Base-by-base conservation (phyloP, 352 stramenopile genomes). In the Globisporangium nunn region DNA sequence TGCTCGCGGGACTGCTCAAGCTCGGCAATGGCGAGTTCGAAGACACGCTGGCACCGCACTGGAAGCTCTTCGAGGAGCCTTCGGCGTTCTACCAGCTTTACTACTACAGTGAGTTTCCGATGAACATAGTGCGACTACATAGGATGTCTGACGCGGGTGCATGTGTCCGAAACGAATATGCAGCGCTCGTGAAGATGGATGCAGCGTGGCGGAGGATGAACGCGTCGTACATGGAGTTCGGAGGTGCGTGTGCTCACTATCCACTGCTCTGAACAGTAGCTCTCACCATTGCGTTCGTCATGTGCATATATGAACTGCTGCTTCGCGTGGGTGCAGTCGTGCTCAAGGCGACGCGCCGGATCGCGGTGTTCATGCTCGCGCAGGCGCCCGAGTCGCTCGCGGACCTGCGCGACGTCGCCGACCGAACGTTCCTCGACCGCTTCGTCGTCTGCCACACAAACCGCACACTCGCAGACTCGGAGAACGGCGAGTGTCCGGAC, bases 211-310 rank as follows among this genome's bases (percentile, higher is more conserved):
- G 87, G 40, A 72, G 77, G 18, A 75, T 87, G 61, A 89, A 90
- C 62, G 81, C 77, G 12, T 89, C 85, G 11, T 89, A 88, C 58
- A 94, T 94, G 85, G 80, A 94, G 61, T 94, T 94, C 68, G 71
- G 74, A 41, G 71, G 84, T 94, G 67, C n/a, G 51, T 45, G 30
- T 14, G 0, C 23, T 23, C 23, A 23, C 23, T 23, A 23, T 23
- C 23, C 23, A 23, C 23, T 23, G 23, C 23, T 23, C 23, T 23
- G 23, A 23, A 23, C 23, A 23, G 23, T 23, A 23, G 23, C 23
- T 23, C 23, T 23, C 23, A 23, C 23, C 23, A 23, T 23, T 23
- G 23, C 46, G 8, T 10, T 51, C 5, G 14, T 29, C 51, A n/a
- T 10, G 7, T 5, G 39, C 47, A 23, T 29, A 51, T 18, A 58